Conservation (phyloP, 306 rosid species). For the Herpetospermum pedunculosum region DNA sequence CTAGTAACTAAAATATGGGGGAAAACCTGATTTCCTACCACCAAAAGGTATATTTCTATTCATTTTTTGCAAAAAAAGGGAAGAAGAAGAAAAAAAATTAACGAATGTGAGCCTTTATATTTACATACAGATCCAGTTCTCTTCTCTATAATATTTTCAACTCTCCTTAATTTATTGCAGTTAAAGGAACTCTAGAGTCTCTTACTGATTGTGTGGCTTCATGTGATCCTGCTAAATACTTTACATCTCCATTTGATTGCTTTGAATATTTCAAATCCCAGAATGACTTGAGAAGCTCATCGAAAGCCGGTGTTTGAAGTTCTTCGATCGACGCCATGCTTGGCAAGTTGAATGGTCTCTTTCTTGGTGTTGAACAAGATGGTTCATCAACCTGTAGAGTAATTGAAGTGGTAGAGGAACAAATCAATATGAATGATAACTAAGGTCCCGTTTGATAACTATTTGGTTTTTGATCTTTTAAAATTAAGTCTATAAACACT, state of each 20-base stretch:
- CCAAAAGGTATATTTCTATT: not conserved
- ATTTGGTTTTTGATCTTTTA: no score
- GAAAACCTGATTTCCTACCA: conserved; percentile 1
- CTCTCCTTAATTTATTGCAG: conserved; percentile 65
- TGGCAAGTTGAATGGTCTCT: conserved; percentile 78
- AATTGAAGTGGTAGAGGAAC: not conserved
- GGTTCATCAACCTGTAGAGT: conserved; percentile 77
- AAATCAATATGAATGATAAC: not conserved
- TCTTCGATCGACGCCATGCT: conserved; percentile 79
- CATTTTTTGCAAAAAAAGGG: not conserved
- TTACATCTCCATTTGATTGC: conserved; percentile 81
- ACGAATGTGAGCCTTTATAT: conserved; percentile 37
- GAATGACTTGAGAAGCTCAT: conserved; percentile 68
- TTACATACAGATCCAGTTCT: conserved; percentile 31
- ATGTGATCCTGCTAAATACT: conserved; percentile 43
- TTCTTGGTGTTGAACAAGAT: conserved; percentile 95
- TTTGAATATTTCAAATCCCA: conserved; percentile 73
- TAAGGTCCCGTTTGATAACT: no score
- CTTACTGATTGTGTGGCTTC: conserved; percentile 76
- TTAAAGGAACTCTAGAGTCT: conserved; percentile 97
- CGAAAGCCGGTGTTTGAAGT: conserved; percentile 83
- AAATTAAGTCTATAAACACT: no score
- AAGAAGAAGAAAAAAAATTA: not conserved
- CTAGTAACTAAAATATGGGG: not conserved
- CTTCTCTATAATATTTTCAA: not conserved